Evolutionary conservation across 2,329 filamentous ascomycete species (phyloP).

Genomic region (Colletotrichum scovillei): DNA sequence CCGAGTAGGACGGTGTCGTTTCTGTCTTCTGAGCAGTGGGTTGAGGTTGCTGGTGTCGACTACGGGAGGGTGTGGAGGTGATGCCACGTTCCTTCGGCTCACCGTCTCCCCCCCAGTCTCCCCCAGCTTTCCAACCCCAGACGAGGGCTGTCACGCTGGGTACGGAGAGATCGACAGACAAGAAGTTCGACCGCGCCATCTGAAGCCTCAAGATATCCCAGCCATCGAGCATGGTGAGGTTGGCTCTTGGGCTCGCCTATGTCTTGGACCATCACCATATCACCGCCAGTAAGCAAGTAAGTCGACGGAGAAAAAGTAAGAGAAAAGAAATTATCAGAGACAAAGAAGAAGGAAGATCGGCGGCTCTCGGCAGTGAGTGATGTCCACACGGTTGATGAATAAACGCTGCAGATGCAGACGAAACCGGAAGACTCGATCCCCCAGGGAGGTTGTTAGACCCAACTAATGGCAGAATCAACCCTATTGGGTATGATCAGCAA

Average conservation of each 20-base stretch:
- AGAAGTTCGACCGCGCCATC: background rate
- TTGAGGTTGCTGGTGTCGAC: background rate
- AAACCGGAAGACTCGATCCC: background rate
- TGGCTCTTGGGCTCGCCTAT: background rate
- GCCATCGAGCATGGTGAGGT: background rate
- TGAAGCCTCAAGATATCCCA: background rate
- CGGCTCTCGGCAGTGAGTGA: background rate
- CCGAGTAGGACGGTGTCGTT: background rate
- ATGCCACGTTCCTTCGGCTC: constrained; percentile 14
- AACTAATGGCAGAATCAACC: background rate
- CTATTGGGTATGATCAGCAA: background rate
- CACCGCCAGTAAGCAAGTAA: background rate
- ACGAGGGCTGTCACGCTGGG: background rate
- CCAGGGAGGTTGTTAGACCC: background rate
- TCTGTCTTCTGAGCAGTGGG: constrained; percentile 1
- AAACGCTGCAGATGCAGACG: background rate
- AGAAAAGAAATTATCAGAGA: background rate
- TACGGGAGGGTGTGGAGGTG: background rate
- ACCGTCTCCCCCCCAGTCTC: background rate
- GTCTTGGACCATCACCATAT: constrained; percentile 10
- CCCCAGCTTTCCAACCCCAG: constrained; percentile 7
- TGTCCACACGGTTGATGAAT: background rate
- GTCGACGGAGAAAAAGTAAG: background rate
- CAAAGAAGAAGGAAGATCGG: background rate
- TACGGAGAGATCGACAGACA: background rate